Conservation (phyloP, 2,329 filamentous ascomycete species). For the Ceratocystis albifundus region DNA sequence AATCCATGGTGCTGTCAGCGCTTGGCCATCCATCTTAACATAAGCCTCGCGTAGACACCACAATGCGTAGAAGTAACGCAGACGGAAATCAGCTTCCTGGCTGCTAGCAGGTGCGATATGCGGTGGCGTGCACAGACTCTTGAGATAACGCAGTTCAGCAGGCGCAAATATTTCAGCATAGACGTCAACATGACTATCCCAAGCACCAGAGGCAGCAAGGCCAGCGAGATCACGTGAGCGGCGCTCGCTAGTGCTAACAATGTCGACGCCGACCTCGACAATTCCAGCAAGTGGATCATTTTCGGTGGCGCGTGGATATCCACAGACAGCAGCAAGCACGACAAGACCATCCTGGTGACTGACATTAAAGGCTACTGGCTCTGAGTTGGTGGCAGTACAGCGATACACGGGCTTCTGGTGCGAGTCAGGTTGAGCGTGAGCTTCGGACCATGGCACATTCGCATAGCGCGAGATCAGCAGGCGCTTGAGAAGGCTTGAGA, state of each 20-base stretch:
- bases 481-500: conserved; percentile 62
- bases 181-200: conserved; percentile 56
- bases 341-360: conserved; percentile 69
- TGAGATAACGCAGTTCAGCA: conserved; percentile 51
- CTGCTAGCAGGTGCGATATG: background rate
- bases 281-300: conserved; percentile 23
- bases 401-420: conserved; percentile 44
- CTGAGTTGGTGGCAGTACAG: conserved; percentile 36
- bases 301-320: conserved; percentile 25
- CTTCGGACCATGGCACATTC: conserved; percentile 48
- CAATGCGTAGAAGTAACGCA: conserved; percentile 62
- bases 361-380: conserved; percentile 57
- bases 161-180: conserved; percentile 58
- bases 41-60: conserved; percentile 75
- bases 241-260: conserved; percentile 65
- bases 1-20: conserved; percentile 62
- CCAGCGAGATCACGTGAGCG: conserved; percentile 48
- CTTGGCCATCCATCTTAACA: conserved; percentile 73
- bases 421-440: conserved; percentile 45
- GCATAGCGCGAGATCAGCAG: conserved; percentile 51
- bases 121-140: conserved; percentile 30
- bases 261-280: conserved; percentile 54
- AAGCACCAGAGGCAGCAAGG: conserved; percentile 47
- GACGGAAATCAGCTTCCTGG: conserved; percentile 39
- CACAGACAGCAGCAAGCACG: conserved; percentile 46